Base-by-base conservation (phyloP, 306 rosid genomes). In the Datisca glomerata region DNA sequence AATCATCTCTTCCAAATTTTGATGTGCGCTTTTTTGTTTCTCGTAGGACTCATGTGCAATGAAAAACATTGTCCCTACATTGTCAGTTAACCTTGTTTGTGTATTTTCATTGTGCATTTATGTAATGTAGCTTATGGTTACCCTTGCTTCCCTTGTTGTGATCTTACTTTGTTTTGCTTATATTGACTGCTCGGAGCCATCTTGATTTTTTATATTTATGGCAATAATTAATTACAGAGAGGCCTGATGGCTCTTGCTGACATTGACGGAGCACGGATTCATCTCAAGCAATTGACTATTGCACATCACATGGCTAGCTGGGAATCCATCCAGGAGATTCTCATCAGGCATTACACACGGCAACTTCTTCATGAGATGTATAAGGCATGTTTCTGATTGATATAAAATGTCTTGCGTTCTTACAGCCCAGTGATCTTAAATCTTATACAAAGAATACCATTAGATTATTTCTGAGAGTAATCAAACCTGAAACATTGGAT, bases 181-280 rank as follows among this genome's bases (percentile, higher is more conserved):
- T 31, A 14, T 11, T 12, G 13, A 31, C 36, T 31, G n/a, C 36
- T 31, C n/a, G n/a, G 9, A 31, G 36, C 1, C 36, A 31, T 31
- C 13, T 31, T 5, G 13, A 31, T 31, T 3, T 17, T 47, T 18
- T 8, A 3, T 32, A 42, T 40, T 20, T 41, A 7, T 41, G 15
- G 27, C 27, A 44, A 31, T 47, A 47, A 38, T 56, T 25, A 24
- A 64, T 56, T 65, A 38, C 94, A 87, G 96, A 71, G 96, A 65
- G 96, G 94, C 54, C 76, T 87, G 17, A 74, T 57, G 86, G 85
- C 97, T 39, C 89, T 87, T 51, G 97, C 93, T 57, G 94, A 87
- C 69, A 81, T 87, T 56, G 97, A 87, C 73, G 94, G 93, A 61
- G 97, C 97, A 47, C 76, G 69, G 55, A 78, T 87, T 68, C 83